phyloP scores from a whole-genome alignment of 352 stramenopile species.

The Phytophthora syringae region DNA sequence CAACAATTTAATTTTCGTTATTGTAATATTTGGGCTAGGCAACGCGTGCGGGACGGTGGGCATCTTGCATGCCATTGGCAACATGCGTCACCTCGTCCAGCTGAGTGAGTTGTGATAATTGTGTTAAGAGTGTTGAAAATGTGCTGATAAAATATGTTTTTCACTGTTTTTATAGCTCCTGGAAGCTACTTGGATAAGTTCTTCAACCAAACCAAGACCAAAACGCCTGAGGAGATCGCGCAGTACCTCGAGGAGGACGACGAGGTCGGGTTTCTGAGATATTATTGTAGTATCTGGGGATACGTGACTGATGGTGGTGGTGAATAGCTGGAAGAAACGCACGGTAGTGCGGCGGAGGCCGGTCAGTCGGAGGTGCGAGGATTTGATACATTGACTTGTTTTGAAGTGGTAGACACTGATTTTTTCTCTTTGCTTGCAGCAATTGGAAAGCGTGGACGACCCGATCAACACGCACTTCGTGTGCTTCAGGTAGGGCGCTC shows the following conservation, averaged over 20 bases:
- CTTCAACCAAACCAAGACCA: slow-evolving; percentile 79
- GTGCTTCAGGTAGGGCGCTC: slow-evolving; percentile 83
- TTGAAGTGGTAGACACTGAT: background rate
- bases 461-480: slow-evolving; percentile 97
- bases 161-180: slow-evolving; percentile 34
- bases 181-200: slow-evolving; percentile 86
- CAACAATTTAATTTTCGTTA: slow-evolving; percentile 8
- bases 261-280: slow-evolving; percentile 48
- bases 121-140: background rate
- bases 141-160: background rate
- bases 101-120: slow-evolving; percentile 49
- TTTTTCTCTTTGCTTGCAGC: slow-evolving; percentile 37
- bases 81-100: slow-evolving; percentile 81
- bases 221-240: slow-evolving; percentile 84
- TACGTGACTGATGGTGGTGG: background rate
- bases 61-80: slow-evolving; percentile 94
- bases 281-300: background rate
- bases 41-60: slow-evolving; percentile 98
- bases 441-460: slow-evolving; percentile 91
- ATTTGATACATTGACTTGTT: background rate
- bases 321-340: slow-evolving; percentile 89
- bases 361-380: slow-evolving; percentile 84
- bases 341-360: slow-evolving; percentile 90
- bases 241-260: slow-evolving; percentile 91
- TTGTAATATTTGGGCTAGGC: slow-evolving; percentile 35